phyloP scores from a whole-genome alignment of 306 rosid species.

The Hippophae rhamnoides region DNA sequence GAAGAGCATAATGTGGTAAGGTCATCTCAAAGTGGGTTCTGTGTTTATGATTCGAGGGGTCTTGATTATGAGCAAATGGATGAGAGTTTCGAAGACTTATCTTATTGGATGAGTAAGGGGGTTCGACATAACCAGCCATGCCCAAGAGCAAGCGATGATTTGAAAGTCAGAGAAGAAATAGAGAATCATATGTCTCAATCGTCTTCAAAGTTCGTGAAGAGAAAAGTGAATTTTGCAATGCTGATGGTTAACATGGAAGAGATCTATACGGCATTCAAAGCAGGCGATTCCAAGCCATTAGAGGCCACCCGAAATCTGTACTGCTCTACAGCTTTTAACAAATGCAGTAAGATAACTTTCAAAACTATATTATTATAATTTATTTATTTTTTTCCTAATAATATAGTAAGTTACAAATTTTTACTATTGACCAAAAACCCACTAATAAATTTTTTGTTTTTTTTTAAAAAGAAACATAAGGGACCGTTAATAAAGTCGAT shows the following conservation, averaged over 20 bases:
- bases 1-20: slow-evolving; percentile 40
- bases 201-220: slow-evolving; percentile 23
- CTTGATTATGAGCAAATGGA: slow-evolving; percentile 12
- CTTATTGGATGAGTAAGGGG: slow-evolving; percentile 32
- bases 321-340: slow-evolving; percentile 18
- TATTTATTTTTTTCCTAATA: neutral
- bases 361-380: neutral
- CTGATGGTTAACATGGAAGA: slow-evolving; percentile 33
- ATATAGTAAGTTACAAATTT: neutral
- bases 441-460: no score
- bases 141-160: slow-evolving; percentile 17
- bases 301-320: slow-evolving; percentile 29
- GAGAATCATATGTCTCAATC: slow-evolving; percentile 11
- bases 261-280: slow-evolving; percentile 25
- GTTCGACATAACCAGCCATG: slow-evolving; percentile 34
- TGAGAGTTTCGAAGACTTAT: slow-evolving; percentile 19
- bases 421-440: no score
- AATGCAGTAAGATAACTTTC: slow-evolving; percentile 18
- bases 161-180: slow-evolving; percentile 5
- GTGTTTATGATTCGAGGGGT: slow-evolving; percentile 36
- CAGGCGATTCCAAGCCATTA: slow-evolving; percentile 25
- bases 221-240: slow-evolving; percentile 32
- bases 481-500: no score
- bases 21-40: slow-evolving; percentile 28
- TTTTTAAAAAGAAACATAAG: no score